Evolutionary conservation across 768 basidiomycete genomes (phyloP), one percentile per base, ranked within the genome.

Genomic region (Daedalea quercina): DNA sequence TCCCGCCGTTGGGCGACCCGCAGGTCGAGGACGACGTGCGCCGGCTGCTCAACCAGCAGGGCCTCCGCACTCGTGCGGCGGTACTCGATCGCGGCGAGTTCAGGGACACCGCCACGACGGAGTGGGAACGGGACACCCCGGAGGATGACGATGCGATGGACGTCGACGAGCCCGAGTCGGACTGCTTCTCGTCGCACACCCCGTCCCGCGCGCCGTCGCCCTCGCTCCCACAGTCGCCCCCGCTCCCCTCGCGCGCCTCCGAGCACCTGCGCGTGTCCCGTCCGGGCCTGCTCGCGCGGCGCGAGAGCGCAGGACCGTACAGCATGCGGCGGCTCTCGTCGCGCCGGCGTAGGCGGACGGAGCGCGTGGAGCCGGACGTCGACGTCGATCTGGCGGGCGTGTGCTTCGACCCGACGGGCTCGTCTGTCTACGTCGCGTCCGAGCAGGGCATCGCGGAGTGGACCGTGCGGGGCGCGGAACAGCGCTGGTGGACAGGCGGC

Each of bases 391-490:
- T 90, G 47, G 85, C 87, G 2, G 88, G 88, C 12, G 71, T 78
- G 35, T 87, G 82, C 55, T 90, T 89, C 57, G 87, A 89, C 64
- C 86, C 85, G 17, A 68, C 67, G 4, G 88, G 88, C 1, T 74
- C 76, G 55, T 79, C 73, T 64, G 61, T 90, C 26, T 90, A 90
- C 61, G 83, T 81, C 13, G 88, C 82, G 20, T 79, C 80, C 51
- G 76, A 77, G 54, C 65, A 72, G 54, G 81, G 82, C 34, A 72
- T 94, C 23, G 84, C 82, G 7, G 90, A 93, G 65, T 94, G 88
- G 87, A 73, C 77, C 42, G 73, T 94, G 49, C 73, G 78, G 20
- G 85, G 84, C 3, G 79, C 81, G 13, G 84, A 84, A 57, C 87
- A 85, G 73, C 71, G 78, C 47, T 90, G 85, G 85, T 89, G 84